phyloP scores from a whole-genome alignment of 2,329 filamentous ascomycete species.

The Salinomyces thailandicus region DNA sequence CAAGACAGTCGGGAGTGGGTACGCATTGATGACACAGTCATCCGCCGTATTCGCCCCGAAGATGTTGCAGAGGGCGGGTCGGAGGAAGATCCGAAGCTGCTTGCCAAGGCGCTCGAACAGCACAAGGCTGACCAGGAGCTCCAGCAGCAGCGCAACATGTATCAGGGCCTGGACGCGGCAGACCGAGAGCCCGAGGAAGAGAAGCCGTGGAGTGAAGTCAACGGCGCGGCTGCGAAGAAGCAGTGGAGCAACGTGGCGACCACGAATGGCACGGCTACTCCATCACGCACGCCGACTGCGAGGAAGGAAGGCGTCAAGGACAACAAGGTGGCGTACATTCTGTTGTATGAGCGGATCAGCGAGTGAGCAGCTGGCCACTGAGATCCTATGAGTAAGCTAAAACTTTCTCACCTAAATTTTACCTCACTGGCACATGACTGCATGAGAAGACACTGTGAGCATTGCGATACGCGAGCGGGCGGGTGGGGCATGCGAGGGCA shows the following conservation, averaged over 20 bases:
- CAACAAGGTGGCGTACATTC: slow-evolving; percentile 91
- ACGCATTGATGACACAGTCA: slow-evolving; percentile 84
- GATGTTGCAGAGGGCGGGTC: slow-evolving; percentile 80
- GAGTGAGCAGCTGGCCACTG: neutral
- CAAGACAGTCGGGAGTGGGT: slow-evolving; percentile 97
- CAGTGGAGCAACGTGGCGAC: slow-evolving; percentile 49
- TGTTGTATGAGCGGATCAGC: slow-evolving; percentile 80
- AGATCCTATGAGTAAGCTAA: neutral
- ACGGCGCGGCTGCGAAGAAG: slow-evolving; percentile 43
- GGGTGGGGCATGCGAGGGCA: too few relatives aligned
- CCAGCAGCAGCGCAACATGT: slow-evolving; percentile 54
- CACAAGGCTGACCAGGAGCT: slow-evolving; percentile 47
- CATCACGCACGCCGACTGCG: slow-evolving; percentile 45
- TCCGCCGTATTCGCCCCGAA: slow-evolving; percentile 72
- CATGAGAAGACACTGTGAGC: neutral
- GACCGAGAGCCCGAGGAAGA: slow-evolving; percentile 55
- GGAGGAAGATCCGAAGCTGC: slow-evolving; percentile 64
- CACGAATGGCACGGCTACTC: slow-evolving; percentile 46
- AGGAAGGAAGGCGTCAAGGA: slow-evolving; percentile 53
- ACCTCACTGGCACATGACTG: neutral
- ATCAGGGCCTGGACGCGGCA: slow-evolving; percentile 56
- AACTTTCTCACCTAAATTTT: neutral
- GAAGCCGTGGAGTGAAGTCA: slow-evolving; percentile 73
- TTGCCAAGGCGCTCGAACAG: slow-evolving; percentile 54
- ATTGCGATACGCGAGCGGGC: neutral